Conservation (phyloP, 139 green algal genomes). For the Trebouxia sp. region DNA sequence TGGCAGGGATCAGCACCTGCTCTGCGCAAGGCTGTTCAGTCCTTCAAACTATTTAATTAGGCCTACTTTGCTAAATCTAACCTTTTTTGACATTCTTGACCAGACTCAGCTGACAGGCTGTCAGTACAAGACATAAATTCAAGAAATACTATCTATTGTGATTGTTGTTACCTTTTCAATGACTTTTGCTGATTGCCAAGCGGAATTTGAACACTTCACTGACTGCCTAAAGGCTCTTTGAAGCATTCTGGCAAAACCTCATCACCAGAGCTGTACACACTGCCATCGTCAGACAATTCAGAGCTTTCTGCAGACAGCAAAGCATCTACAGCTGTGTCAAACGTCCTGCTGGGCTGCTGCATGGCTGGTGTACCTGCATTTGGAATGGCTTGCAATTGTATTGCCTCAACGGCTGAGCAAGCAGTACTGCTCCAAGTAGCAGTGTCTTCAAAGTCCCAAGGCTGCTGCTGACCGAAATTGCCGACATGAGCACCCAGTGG, state of each 20-base stretch:
- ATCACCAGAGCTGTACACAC: slow-evolving; percentile 23
- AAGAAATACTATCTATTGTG: too few relatives aligned
- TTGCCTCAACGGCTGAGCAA: too few relatives aligned
- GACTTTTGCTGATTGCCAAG: too few relatives aligned
- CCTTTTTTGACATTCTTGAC: too few relatives aligned
- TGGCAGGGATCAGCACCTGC: slow-evolving; percentile 10
- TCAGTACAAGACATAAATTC: too few relatives aligned
- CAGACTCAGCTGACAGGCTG: too few relatives aligned
- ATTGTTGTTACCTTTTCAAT: too few relatives aligned
- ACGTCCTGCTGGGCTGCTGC: neutral
- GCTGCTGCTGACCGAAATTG: slow-evolving; percentile 7
- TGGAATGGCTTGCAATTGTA: too few relatives aligned
- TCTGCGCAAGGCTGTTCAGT: slow-evolving; percentile 16
- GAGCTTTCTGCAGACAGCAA: neutral
- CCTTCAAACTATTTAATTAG: slow-evolving; percentile 16
- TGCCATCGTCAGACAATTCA: neutral
- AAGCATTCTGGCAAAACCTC: slow-evolving; percentile 8
- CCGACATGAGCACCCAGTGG: slow-evolving; percentile 17
- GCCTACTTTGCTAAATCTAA: too few relatives aligned
- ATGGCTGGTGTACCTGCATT: too few relatives aligned
- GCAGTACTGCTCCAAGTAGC: neutral
- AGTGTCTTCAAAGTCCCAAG: neutral
- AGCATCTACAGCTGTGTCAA: neutral
- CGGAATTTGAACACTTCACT: too few relatives aligned
- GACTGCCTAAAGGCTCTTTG: neutral